Evolutionary conservation across 2,329 filamentous ascomycete genomes (phyloP), one percentile per base, ranked within the genome.

Genomic region (Fusarium domesticum): DNA sequence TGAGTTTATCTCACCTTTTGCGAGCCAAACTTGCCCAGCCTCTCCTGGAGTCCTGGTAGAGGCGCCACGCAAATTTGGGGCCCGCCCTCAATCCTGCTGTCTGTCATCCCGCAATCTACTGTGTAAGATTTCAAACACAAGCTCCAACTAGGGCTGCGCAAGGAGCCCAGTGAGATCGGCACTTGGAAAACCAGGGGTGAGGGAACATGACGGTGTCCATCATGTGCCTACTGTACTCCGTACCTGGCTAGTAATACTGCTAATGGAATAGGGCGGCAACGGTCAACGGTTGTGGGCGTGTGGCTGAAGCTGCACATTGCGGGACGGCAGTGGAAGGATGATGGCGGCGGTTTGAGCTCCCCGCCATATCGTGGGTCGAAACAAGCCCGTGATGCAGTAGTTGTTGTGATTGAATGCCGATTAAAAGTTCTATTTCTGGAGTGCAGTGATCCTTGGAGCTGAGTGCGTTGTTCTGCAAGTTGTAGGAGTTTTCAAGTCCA

Each of bases 361-460:
- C 35, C 39, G 18, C 20, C 28, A 40, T 37, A 35, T 43, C 43
- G 36, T 39, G 36, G 38, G 42, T 35, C 50, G 37, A 42, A 19
- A 14, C 35, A 25, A 30, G 35, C 38, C n/a, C 43, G 28, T 37
- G 34, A 40, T 45, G 42, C 28, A 47, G 39, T 28, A 17, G 25
- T 25, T 42, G 30, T 39, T 43, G 16, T 20, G n/a, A 25, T 31
- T 38, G 34, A 40, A 44, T 37, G 36, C 32, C 23, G 28, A 34
- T 18, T 28, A 19, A n/a, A 30, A 18, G 23, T 55, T 47, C 51
- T 55, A 55, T 54, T 55, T 50, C 48, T 40, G 48, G 52, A 35
- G 30, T 42, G 35, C 18, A 31, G 32, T 23, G 20, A 49, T 38
- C 42, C 39, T 42, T 37, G 42, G 14, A 33, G 14, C 17, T 23